Base-by-base conservation (phyloP, 768 basidiomycete genomes). In the Pulveroboletus frians region DNA sequence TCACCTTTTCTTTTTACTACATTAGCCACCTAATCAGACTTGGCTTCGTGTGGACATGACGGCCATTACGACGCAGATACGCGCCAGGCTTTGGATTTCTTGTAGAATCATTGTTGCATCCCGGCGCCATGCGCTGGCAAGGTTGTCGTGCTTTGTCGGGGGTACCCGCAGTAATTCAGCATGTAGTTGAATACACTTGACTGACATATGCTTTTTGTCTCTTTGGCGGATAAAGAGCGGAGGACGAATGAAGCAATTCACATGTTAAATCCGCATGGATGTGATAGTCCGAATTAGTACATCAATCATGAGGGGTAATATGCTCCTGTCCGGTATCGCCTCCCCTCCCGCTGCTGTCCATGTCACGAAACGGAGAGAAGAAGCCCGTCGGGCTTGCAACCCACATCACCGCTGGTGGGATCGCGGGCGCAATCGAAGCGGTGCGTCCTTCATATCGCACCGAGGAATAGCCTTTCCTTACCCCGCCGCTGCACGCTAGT, bases 391-490 rank as follows among this genome's bases (percentile, higher is more conserved):
- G 85, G 30, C 89, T 92, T 59, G 88, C 88, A 15, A 90, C 81
- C 36, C 94, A 99, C 66, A 81, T 97, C 65, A 87, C 86, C 26
- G 96, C 95, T 34, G 96, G 96, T 52, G 96, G 96, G 17, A 81
- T 88, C 20, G 95, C 93, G 21, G 95, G 95, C 39, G 85, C 85
- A 41, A 90, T 92, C 68, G 94, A 97, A 72, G 94, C 95, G 47
- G 84, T 92, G 51, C 58, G 85, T 46, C 13, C 32, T 31, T 36
- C 29, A 5, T 5, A 7, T 32, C 37, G 7, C 48, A 44, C 20
- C 39, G 17, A 31, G 8, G 15, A 35, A 37, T 1, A 8, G 5
- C 2, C 30, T 9, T 3, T n/a, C 23, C 55, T 56, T 48, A 56
- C 27, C 10, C 38, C 20, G 10, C 44, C 31, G 31, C 48, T 35